Evolutionary conservation across 495 filamentous ascomycete genomes (phyloP), one percentile per base, ranked within the genome.

Genomic region (Sabuloglossum arenarium): DNA sequence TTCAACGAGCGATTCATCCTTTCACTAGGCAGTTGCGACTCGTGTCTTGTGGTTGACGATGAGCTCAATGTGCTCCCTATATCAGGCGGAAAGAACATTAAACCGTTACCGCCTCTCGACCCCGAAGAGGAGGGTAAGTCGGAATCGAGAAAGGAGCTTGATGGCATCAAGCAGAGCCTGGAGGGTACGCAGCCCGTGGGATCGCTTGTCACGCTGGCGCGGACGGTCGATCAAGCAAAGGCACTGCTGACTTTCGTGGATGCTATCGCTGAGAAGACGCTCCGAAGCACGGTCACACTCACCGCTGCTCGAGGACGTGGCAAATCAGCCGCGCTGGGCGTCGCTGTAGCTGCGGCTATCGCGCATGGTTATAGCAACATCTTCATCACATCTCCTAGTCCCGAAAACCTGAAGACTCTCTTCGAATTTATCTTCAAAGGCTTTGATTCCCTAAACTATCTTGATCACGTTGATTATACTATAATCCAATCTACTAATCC

Each of bases 381-480:
- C 62, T 99, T 99, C 72, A 94, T 99, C 64, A 99, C 93, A 1
- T 99, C 93, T 24, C 93, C 93, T 16, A 94, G 86, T 59, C 93
- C 93, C 1, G 93, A 97, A 71, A 99, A 97, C 69, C 75, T 99
- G 71, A 97, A 97, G 70, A 97, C 93, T 0, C 72, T 97, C 23
- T 99, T 99, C 66, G 88, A 97, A 63, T 99, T 99, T 59, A 78
- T 97, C 0, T 99, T 99, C 75, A 96, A 95, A 66, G 93, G 88
- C 0, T 99, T 99, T 60, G 93, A 99, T 66, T 86, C 88, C 1
- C 73, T 99, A 21, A 79, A 81, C 31, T 97, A 97, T 63, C 75
- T 86, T 55, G 93, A 99, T 61, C 91, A 97, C 63, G 79, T 85
- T 50, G 93, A 99, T 63, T 99, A 99, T 65, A 90, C 88, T 46